phyloP scores from a whole-genome alignment of 176 grass and related monocot genomes.

The Tillandsia leiboldiana region DNA sequence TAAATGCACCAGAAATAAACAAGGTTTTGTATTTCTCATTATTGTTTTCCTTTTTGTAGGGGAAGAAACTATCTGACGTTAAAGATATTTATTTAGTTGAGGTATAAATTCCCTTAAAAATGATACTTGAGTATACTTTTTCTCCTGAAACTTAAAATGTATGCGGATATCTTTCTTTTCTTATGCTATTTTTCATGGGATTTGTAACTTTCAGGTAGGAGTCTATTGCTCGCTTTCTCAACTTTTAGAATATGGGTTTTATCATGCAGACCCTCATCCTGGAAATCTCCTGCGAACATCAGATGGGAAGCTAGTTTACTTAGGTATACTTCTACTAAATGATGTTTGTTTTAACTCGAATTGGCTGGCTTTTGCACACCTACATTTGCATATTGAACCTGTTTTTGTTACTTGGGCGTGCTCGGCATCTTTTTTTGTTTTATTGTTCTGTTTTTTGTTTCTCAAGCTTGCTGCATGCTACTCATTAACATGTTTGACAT shows the following conservation, averaged over 20 bases:
- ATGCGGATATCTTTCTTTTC: neutral
- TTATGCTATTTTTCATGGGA: constrained; percentile 3
- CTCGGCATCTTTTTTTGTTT: too few relatives aligned
- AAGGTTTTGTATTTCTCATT: constrained; percentile 5
- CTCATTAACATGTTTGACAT: too few relatives aligned
- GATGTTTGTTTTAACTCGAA: constrained; percentile 1
- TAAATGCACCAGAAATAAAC: too few relatives aligned
- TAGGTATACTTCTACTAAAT: constrained; percentile 40
- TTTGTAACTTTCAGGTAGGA: constrained; percentile 59
- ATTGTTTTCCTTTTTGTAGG: constrained; percentile 29
- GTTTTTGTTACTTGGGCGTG: too few relatives aligned
- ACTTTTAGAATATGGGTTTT: constrained; percentile 97
- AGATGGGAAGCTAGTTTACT: constrained; percentile 86
- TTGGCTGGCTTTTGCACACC: neutral
- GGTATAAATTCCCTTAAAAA: constrained; percentile 29
- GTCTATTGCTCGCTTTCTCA: constrained; percentile 97
- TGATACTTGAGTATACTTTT: neutral
- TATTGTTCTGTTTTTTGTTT: too few relatives aligned
- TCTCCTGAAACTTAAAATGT: neutral
- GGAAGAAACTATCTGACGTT: constrained; percentile 61
- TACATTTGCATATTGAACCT: neutral
- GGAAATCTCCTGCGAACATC: constrained; percentile 89
- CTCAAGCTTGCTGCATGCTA: too few relatives aligned
- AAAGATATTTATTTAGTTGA: constrained; percentile 94
- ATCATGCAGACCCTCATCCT: constrained; percentile 96